Evolutionary conservation across 2,329 filamentous ascomycete genomes (phyloP), one percentile per base, ranked within the genome.

Genomic region (Fusarium coicis): DNA sequence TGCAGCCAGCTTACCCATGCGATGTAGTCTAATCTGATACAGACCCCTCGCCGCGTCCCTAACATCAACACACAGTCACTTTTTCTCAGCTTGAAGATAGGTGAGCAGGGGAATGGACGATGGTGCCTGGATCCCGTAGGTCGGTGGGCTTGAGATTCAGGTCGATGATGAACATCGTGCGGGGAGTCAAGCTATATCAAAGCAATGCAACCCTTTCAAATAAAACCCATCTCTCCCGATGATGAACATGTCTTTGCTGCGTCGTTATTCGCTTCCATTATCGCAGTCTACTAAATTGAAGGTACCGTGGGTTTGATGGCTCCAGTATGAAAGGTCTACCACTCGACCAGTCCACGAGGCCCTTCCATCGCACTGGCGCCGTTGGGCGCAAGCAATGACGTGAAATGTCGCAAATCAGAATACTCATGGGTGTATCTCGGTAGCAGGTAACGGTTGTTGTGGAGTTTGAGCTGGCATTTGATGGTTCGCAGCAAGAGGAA

Each of bases 41-140:
- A 65, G 63, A 70, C 75, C 74, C 73, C 72, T 76, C 75, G 55
- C 70, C 58, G 68, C 69, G 59, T 64, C 47, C 58, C 46, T 72
- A 72, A 72, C 54, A 32, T 32, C 50, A n/a, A 44, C 56, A 55
- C 36, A 54, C 37, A 32, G 40, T 44, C 70, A 55, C 65, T 49
- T 60, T 60, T 53, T 34, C 42, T 53, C 56, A 54, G 46, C 52
- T 66, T 65, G 21, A 39, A 61, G 52, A 63, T 74, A 65, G 61
- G 68, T 53, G 62, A 68, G n/a, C 44, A 39, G 43, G 23, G 44
- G 53, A 37, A 58, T 66, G 53, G n/a, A 61, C 64, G 63, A 73
- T 74, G 74, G 75, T 77, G 72, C 75, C 75, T 77, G 75, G 70
- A 76, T 77, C 66, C 75, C 57, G 63, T 66, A 74, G 63, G 59